A percentile compares a stretch with the other conserved stretches of the same genome.
phyloP scores from a whole-genome alignment of 768 basidiomycete species.

The Xerocomus brunneocitrinus region DNA sequence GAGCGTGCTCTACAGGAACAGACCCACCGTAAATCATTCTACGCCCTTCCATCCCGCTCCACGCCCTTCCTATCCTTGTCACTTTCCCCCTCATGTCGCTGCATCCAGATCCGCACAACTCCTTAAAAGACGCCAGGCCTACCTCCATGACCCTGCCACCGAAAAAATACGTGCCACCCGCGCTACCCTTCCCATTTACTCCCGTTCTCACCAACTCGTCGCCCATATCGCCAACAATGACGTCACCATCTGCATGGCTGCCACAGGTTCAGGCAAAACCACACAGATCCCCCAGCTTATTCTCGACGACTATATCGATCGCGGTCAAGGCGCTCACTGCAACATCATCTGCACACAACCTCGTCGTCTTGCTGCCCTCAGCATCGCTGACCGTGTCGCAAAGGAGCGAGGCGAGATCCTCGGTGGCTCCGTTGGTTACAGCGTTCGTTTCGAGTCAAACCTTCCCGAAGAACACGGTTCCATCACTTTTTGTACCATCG shows the following conservation, averaged over 20 bases:
- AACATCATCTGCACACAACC: constrained; percentile 95
- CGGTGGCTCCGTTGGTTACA: constrained; percentile 81
- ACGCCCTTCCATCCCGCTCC: constrained; percentile 1
- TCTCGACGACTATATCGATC: constrained; percentile 75
- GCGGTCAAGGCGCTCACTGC: constrained; percentile 76
- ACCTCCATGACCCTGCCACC: constrained; percentile 55
- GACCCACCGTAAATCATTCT: constrained; percentile 37
- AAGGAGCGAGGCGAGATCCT: constrained; percentile 75
- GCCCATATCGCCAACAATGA: constrained; percentile 69
- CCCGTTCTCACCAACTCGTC: constrained; percentile 62
- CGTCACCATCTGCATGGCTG: constrained; percentile 85
- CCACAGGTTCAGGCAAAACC: constrained; percentile 91
- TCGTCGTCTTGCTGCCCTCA: constrained; percentile 85
- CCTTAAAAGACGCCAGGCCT: constrained; percentile 47
- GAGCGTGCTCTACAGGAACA: constrained; percentile 61
- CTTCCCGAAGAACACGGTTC: constrained; percentile 76
- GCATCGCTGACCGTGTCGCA: constrained; percentile 86
- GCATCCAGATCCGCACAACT: constrained; percentile 58
- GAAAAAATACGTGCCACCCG: constrained; percentile 67
- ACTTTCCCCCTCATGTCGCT: constrained; percentile 30
- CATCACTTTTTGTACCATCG: constrained; percentile 91
- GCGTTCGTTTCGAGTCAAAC: constrained; percentile 85
- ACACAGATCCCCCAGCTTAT: constrained; percentile 93
- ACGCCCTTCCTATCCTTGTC: constrained; percentile 21
- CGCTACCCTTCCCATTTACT: constrained; percentile 68